A percentile compares a stretch with the other conserved stretches of the same genome.
Conservation (phyloP, 495 filamentous ascomycete genomes). For the Monascus purpureus region DNA sequence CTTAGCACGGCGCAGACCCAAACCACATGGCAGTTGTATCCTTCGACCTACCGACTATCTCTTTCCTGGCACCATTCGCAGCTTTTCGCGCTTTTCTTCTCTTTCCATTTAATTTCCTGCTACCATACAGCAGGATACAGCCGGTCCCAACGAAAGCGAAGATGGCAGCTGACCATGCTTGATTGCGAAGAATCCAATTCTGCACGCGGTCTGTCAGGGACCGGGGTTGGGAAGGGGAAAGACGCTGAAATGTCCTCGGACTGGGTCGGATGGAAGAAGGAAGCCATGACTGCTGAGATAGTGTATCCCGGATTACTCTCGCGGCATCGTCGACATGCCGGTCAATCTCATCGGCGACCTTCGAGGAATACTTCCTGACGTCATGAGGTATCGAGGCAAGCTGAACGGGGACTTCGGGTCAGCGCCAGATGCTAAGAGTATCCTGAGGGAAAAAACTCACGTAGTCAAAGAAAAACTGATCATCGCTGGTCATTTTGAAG, state of each 20-base stretch:
- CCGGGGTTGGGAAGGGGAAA: constrained; percentile 11
- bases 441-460: constrained; percentile 33
- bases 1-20: constrained; percentile 1
- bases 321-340: constrained; percentile 59
- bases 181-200: constrained; percentile 55
- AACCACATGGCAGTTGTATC: not conserved
- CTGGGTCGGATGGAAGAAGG: constrained; percentile 49
- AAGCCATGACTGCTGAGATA: constrained; percentile 53
- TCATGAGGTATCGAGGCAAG: constrained; percentile 61
- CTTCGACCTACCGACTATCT: constrained; percentile 53
- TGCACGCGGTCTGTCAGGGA: constrained; percentile 28
- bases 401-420: constrained; percentile 43
- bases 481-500: constrained; percentile 35
- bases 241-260: constrained; percentile 33
- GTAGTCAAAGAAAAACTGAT: constrained; percentile 37
- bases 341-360: constrained; percentile 66
- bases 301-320: constrained; percentile 41
- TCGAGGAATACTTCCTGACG: constrained; percentile 46
- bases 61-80: constrained; percentile 69
- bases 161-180: constrained; percentile 52
- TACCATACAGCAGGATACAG: constrained; percentile 50
- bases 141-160: constrained; percentile 55
- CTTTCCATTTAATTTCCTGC: constrained; percentile 42
- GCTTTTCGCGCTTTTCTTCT: constrained; percentile 63
- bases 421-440: constrained; percentile 57